A percentile compares a stretch with the other conserved stretches of the same genome.
These are phyloP conservation scores for Multifurca ochricompacta DNA, from an alignment of 768 basidiomycete genomes.

Conservation along the genomic window DNA sequence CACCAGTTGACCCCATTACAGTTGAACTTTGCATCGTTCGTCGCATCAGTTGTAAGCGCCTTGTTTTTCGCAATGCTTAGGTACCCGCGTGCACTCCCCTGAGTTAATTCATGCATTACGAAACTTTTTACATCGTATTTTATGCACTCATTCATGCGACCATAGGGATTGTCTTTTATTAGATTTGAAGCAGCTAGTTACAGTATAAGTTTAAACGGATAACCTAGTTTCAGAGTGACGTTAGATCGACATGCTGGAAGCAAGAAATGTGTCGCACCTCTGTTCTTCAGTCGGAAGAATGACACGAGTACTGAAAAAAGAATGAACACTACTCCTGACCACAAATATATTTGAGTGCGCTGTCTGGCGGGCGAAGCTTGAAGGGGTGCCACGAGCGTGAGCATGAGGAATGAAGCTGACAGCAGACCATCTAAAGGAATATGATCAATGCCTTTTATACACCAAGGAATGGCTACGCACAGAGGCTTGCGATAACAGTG, in stretches of 20 bases:
- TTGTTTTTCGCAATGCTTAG: background rate
- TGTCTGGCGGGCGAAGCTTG: slow-evolving; percentile 68
- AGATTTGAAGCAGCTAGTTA: slow-evolving; percentile 29
- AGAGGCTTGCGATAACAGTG: slow-evolving; percentile 76
- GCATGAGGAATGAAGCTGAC: slow-evolving; percentile 68
- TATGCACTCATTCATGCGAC: slow-evolving; percentile 13
- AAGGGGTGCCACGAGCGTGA: slow-evolving; percentile 74
- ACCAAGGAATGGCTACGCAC: slow-evolving; percentile 42
- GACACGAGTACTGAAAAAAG: slow-evolving; percentile 83
- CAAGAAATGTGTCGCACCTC: slow-evolving; percentile 38
- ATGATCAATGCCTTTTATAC: background rate
- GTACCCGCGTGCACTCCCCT: background rate
- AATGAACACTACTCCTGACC: slow-evolving; percentile 73
- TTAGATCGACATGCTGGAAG: background rate
- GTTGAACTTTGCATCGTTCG: background rate
- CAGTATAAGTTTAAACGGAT: slow-evolving; percentile 74
- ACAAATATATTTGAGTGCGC: slow-evolving; percentile 81
- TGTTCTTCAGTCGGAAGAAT: slow-evolving; percentile 86
- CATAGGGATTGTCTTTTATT: slow-evolving; percentile 17
- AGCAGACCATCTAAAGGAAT: slow-evolving; percentile 68
- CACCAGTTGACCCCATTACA: background rate
- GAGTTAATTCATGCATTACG: slow-evolving; percentile 13
- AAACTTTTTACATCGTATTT: background rate
- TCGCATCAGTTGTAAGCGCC: slow-evolving; percentile 4
- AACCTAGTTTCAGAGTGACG: slow-evolving; percentile 37